Percentiles rank a stretch among this genome's conserved stretches.
Evolutionary conservation across 2,329 filamentous ascomycete species (phyloP).

Genomic region (Aspergillus bombycis): DNA sequence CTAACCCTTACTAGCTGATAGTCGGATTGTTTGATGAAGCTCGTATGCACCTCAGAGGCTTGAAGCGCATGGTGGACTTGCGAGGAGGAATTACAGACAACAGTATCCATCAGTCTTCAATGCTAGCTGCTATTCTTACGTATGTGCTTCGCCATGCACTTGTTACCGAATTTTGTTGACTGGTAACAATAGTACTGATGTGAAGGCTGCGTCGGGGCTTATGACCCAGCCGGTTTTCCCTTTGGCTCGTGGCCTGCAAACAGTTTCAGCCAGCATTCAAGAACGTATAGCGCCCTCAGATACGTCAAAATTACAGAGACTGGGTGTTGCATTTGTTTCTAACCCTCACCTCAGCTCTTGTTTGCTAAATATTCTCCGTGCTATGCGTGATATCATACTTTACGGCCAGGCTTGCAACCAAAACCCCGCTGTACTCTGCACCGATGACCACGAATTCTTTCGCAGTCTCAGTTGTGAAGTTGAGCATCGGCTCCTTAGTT

Average conservation of each 20-base stretch:
- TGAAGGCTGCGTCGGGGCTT: constrained; percentile 39
- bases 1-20: constrained; percentile 34
- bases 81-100: constrained; percentile 36
- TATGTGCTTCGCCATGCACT: constrained; percentile 18
- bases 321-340: constrained; percentile 33
- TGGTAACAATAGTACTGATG: constrained; percentile 31
- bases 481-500: constrained; percentile 43
- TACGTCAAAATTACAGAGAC: constrained; percentile 26
- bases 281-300: constrained; percentile 33
- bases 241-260: constrained; percentile 36
- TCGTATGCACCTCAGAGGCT: constrained; percentile 41
- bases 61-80: constrained; percentile 43
- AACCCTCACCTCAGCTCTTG: constrained; percentile 32
- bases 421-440: constrained; percentile 24
- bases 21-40: constrained; percentile 43
- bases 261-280: constrained; percentile 31
- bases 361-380: constrained; percentile 30
- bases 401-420: constrained; percentile 33
- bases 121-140: constrained; percentile 34
- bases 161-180: background rate
- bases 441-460: constrained; percentile 36
- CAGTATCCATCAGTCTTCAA: constrained; percentile 28
- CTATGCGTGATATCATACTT: constrained; percentile 36
- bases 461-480: constrained; percentile 37
- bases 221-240: constrained; percentile 39